Conservation (phyloP, 1,284 basidiomycete genomes). For the Pyrrhoderma lamaoense region DNA sequence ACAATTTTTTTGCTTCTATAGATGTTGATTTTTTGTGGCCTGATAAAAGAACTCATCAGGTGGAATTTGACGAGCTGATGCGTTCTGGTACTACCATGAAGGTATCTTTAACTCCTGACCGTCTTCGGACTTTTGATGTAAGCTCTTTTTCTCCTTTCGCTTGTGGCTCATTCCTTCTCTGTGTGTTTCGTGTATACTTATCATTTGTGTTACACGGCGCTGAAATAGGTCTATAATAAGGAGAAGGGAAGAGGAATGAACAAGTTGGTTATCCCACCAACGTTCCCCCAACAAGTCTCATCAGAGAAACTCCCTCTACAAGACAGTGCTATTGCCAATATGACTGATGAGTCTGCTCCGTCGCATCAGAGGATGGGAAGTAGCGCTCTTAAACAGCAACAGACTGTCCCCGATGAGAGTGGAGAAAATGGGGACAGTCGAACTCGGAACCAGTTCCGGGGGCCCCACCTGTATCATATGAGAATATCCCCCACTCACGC, state of each 20-base stretch:
- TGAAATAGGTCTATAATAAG: slow-evolving; percentile 54
- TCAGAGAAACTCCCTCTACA: slow-evolving; percentile 7
- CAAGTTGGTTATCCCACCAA: slow-evolving; percentile 23
- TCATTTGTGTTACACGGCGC: not conserved
- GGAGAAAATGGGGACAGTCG: not conserved
- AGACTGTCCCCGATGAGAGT: not conserved
- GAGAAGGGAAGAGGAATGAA: slow-evolving; percentile 44
- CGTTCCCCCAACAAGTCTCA: slow-evolving; percentile 8
- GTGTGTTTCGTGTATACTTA: not conserved
- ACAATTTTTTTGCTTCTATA: slow-evolving; percentile 20
- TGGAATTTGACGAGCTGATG: slow-evolving; percentile 89
- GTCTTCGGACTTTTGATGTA: slow-evolving; percentile 87
- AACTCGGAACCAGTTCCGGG: slow-evolving; percentile 10
- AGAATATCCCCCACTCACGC: slow-evolving; percentile 7
- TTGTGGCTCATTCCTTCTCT: no score
- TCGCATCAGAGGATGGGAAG: not conserved
- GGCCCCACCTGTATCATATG: slow-evolving; percentile 15
- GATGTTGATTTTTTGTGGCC: slow-evolving; percentile 24
- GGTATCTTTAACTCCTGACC: slow-evolving; percentile 89
- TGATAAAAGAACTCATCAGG: slow-evolving; percentile 31
- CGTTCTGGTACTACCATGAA: slow-evolving; percentile 85
- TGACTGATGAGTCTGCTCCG: not conserved
- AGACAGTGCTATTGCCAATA: slow-evolving; percentile 9
- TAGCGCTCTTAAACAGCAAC: not conserved
- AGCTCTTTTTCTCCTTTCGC: slow-evolving; percentile 23